Percentiles rank a stretch among this genome's conserved stretches.
Evolutionary conservation across 345 rosid species (phyloP).

Genomic region (Eucalyptus camaldulensis): DNA sequence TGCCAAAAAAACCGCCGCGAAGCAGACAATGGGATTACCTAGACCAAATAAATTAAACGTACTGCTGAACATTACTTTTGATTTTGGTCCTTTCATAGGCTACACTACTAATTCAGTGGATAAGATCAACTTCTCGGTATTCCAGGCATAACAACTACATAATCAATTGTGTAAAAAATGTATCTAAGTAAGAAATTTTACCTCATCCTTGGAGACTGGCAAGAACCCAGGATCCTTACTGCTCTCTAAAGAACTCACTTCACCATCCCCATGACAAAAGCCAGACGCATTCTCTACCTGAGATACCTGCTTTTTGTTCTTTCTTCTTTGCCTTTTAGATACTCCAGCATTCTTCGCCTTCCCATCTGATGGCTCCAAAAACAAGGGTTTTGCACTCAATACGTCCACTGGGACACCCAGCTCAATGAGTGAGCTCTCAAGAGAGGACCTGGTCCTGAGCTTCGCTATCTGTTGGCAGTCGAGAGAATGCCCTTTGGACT

Average conservation of each 20-base stretch:
- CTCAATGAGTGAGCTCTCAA: conserved; percentile 65
- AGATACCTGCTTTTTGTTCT: conserved; percentile 37
- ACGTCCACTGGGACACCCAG: conserved; percentile 52
- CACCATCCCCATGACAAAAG: conserved; percentile 2
- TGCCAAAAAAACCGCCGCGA: neutral
- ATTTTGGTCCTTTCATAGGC: neutral
- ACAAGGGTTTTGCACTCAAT: conserved; percentile 14
- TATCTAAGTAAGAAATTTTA: neutral
- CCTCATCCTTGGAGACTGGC: conserved; percentile 32
- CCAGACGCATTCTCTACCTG: conserved; percentile 33
- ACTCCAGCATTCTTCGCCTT: conserved; percentile 40
- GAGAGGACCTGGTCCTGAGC: conserved; percentile 50
- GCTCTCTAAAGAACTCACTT: conserved; percentile 10
- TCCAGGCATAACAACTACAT: neutral
- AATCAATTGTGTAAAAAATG: neutral
- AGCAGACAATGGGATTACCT: neutral
- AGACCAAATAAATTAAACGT: neutral
- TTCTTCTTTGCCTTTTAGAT: conserved; percentile 53
- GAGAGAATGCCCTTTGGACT: conserved; percentile 55
- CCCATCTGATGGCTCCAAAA: conserved; percentile 26
- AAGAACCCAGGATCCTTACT: conserved; percentile 16
- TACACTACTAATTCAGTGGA: neutral
- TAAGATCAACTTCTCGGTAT: neutral
- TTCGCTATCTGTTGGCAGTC: conserved; percentile 91
- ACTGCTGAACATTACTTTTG: neutral